Conservation (phyloP, 1,284 basidiomycete genomes). For the Rhodotorula sp. region DNA sequence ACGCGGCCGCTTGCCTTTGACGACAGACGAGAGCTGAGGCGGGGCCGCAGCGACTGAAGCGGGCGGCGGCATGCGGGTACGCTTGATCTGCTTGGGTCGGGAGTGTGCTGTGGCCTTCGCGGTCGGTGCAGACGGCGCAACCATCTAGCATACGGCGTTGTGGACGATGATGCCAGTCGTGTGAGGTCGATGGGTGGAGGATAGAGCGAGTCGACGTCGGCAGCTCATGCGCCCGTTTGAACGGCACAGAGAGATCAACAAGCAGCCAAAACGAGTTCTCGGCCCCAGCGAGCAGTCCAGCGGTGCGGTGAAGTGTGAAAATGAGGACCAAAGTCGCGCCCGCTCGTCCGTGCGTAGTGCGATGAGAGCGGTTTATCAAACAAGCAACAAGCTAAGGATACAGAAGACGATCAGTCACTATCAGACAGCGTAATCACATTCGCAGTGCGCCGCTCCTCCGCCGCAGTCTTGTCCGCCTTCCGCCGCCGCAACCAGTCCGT, state of each 20-base stretch:
- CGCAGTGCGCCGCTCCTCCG: not conserved
- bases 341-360: not conserved
- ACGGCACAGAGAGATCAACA: no score
- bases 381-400: not conserved
- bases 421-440: not conserved
- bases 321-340: not conserved
- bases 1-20: conserved; percentile 11
- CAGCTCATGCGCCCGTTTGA: no score
- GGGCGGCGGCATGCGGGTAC: conserved; percentile 5
- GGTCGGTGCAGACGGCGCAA: not conserved
- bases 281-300: no score
- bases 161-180: not conserved
- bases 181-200: not conserved
- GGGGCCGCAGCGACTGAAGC: conserved; percentile 1
- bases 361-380: not conserved
- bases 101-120: not conserved
- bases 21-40: not conserved
- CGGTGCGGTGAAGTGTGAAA: no score
- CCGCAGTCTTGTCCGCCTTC: not conserved
- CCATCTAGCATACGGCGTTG: not conserved
- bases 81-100: conserved; percentile 1
- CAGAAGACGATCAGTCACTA: not conserved
- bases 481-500: not conserved
- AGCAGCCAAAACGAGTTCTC: no score
- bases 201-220: no score